Conservation (phyloP, 495 filamentous ascomycete genomes). For the Podospora conica region DNA sequence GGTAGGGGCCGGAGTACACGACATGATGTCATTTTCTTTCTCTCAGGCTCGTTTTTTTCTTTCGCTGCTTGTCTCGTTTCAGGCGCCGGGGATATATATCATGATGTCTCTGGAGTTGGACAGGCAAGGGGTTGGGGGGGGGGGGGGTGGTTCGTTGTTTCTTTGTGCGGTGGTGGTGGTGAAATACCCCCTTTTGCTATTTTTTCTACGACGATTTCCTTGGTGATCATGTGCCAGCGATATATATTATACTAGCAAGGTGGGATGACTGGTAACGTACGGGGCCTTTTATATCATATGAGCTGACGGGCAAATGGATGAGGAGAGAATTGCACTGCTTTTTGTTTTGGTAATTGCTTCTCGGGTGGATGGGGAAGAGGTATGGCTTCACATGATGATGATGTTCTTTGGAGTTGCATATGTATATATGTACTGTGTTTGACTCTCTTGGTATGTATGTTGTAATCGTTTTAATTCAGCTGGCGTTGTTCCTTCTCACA, state of each 20-base stretch:
- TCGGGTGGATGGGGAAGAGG: neutral
- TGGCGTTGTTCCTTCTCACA: neutral
- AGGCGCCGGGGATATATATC: neutral
- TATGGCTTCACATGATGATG: neutral
- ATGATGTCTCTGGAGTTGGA: neutral
- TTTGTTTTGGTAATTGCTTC: neutral
- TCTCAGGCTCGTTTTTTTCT: neutral
- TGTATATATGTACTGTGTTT: neutral
- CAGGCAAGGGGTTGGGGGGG: neutral
- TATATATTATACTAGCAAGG: neutral
- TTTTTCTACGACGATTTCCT: neutral
- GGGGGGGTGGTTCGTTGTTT: neutral
- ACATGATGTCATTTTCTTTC: neutral
- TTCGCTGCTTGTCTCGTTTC: neutral
- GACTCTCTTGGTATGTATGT: neutral
- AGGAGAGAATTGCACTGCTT: neutral
- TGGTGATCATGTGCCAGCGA: neutral
- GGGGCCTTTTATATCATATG: neutral
- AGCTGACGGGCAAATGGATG: neutral
- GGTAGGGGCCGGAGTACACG: neutral
- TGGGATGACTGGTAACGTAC: neutral
- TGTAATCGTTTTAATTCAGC: neutral
- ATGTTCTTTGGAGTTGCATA: neutral
- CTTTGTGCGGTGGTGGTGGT: neutral
- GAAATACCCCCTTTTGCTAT: neutral